phyloP scores from a whole-genome alignment of 2,329 filamentous ascomycete species.

The Gremmenia infestans region DNA sequence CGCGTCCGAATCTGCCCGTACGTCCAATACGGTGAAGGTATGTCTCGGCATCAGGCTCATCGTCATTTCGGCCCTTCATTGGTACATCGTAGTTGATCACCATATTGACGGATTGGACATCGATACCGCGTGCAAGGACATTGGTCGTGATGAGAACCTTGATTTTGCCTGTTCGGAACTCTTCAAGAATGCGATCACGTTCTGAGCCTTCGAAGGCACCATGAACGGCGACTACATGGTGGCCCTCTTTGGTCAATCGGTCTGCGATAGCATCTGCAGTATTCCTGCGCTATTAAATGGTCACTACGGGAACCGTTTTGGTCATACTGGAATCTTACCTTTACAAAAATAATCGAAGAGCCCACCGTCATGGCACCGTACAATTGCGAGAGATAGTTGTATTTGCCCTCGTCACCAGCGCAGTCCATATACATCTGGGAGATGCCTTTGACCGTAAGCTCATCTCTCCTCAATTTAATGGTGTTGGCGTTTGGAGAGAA shows the following conservation, averaged over 20 bases:
- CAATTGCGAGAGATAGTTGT: conserved; percentile 81
- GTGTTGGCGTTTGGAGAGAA: conserved; percentile 85
- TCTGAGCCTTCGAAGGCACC: conserved; percentile 79
- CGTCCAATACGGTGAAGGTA: conserved; percentile 97
- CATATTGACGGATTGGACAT: conserved; percentile 90
- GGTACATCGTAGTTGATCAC: conserved; percentile 96
- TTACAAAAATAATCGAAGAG: conserved; percentile 97
- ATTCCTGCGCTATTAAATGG: conserved; percentile 61
- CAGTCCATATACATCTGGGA: conserved; percentile 98
- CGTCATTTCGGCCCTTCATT: conserved; percentile 69
- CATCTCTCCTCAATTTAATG: conserved; percentile 81
- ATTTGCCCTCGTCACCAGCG: conserved; percentile 75
- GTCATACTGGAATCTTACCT: conserved; percentile 45
- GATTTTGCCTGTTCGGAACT: conserved; percentile 79
- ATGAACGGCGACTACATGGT: conserved; percentile 86
- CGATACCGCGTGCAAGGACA: conserved; percentile 91
- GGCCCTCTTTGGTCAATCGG: conserved; percentile 82
- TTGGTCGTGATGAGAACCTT: conserved; percentile 99
- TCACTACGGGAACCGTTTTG: not conserved
- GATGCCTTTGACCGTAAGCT: conserved; percentile 94
- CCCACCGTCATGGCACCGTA: conserved; percentile 96
- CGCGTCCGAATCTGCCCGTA: conserved; percentile 92
- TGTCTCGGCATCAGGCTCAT: conserved; percentile 85
- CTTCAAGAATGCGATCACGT: conserved; percentile 78
- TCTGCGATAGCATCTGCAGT: conserved; percentile 81